phyloP scores from a whole-genome alignment of 495 filamentous ascomycete species.

The Penicillium bovifimosum region DNA sequence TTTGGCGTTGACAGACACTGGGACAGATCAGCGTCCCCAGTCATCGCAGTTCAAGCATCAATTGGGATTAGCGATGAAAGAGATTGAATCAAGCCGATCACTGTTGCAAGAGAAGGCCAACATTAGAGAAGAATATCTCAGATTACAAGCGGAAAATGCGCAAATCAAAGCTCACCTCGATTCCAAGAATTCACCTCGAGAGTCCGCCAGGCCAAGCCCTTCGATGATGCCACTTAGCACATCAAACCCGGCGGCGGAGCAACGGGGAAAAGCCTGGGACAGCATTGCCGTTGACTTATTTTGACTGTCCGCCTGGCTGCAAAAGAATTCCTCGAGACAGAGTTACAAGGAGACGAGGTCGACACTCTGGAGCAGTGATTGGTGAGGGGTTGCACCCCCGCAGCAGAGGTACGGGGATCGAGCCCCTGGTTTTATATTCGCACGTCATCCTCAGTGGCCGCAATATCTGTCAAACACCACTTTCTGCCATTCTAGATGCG shows the following conservation, averaged over 20 bases:
- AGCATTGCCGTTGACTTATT: slow-evolving; percentile 27
- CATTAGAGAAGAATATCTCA: slow-evolving; percentile 18
- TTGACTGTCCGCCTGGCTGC: slow-evolving; percentile 1
- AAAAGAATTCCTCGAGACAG: not conserved
- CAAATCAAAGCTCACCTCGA: slow-evolving; percentile 20
- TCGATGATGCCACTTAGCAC: slow-evolving; percentile 5
- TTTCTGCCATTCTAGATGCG: not conserved
- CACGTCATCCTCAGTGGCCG: not conserved
- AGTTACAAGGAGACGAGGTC: not conserved
- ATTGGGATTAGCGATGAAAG: slow-evolving; percentile 19
- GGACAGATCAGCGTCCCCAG: not conserved
- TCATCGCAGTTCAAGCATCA: slow-evolving; percentile 17
- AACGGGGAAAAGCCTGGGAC: slow-evolving; percentile 24
- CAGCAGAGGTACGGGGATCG: not conserved
- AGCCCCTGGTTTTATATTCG: not conserved
- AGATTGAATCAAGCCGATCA: slow-evolving; percentile 16
- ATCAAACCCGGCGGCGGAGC: slow-evolving; percentile 12
- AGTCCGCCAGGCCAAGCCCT: slow-evolving; percentile 3
- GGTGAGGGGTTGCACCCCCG: not conserved
- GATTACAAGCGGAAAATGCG: slow-evolving; percentile 20
- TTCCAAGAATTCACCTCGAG: slow-evolving; percentile 9
- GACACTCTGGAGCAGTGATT: not conserved
- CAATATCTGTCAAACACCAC: not conserved
- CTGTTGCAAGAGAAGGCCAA: slow-evolving; percentile 13
- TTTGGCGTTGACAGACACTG: slow-evolving; percentile 1